Percentiles rank a stretch among this genome's conserved stretches.
phyloP scores from a whole-genome alignment of 345 rosid species.

The Citrus hindsii region DNA sequence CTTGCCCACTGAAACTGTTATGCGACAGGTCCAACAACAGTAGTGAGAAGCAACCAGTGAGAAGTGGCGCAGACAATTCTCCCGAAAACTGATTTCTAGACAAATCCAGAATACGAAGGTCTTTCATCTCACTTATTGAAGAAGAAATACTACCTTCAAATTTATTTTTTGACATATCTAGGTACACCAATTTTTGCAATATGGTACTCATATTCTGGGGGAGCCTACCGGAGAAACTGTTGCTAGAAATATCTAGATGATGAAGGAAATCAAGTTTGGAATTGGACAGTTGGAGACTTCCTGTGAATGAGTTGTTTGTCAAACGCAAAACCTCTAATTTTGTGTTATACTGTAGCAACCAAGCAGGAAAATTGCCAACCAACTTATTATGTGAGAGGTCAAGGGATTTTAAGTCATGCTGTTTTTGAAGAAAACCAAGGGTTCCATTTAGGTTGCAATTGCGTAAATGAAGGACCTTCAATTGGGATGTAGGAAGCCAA shows the following conservation, averaged over 20 bases:
- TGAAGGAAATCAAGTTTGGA: background rate
- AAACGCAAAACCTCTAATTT: background rate
- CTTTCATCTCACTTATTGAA: background rate
- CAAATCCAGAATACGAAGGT: background rate
- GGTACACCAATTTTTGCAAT: background rate
- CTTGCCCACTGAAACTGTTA: background rate
- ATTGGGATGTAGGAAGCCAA: constrained; percentile 4
- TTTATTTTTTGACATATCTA: background rate
- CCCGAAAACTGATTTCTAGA: background rate
- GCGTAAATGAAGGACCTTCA: background rate
- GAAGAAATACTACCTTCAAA: background rate
- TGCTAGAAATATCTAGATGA: background rate
- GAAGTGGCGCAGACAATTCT: background rate
- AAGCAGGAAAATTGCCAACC: background rate
- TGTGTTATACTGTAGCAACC: background rate
- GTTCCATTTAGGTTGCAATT: background rate
- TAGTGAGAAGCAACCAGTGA: background rate
- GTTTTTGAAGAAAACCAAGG: background rate
- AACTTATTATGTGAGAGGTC: background rate
- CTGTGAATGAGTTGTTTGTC: background rate
- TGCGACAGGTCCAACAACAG: background rate
- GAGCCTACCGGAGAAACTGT: background rate
- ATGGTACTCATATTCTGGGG: background rate
- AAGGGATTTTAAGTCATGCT: background rate
- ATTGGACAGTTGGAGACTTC: background rate